These are phyloP conservation scores for Claviceps pazoutovae DNA, from an alignment of 2,329 filamentous ascomycete genomes.

Conservation along the genomic window DNA sequence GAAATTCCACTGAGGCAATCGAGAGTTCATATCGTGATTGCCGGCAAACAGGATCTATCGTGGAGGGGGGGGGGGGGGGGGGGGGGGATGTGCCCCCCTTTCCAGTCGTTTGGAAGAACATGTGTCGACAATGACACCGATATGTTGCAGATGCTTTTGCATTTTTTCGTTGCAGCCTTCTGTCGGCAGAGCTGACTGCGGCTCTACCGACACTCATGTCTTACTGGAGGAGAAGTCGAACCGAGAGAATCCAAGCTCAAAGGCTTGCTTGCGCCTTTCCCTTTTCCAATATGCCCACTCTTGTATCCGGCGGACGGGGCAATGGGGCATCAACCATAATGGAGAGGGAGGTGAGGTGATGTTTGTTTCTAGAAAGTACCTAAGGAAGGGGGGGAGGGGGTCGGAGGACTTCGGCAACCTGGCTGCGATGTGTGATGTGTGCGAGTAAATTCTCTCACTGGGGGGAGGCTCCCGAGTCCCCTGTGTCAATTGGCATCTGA, in stretches of 20 bases:
- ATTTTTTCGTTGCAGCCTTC: background rate
- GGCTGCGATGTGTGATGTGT: background rate
- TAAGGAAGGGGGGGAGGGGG: background rate
- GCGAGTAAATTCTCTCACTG: background rate
- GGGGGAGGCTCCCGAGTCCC: too few relatives aligned
- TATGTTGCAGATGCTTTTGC: background rate
- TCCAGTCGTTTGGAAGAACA: background rate
- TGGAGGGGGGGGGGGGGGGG: too few relatives aligned
- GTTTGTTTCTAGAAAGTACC: background rate
- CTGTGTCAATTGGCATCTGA: background rate
- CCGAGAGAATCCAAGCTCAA: background rate
- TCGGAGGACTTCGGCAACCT: background rate
- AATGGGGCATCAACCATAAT: slow-evolving; percentile 1
- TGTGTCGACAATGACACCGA: background rate
- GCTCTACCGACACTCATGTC: background rate
- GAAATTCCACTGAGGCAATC: too few relatives aligned
- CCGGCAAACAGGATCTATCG: background rate
- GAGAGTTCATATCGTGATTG: background rate
- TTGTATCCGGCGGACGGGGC: background rate
- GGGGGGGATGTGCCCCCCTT: background rate
- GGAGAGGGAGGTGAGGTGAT: background rate
- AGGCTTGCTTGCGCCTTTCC: background rate
- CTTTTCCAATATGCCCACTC: slow-evolving; percentile 2
- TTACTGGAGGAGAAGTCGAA: background rate
- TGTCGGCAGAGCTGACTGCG: slow-evolving; percentile 1